Evolutionary conservation across 371 early-diverging fungal genomes (phyloP), one percentile per base, ranked within the genome.

Genomic region (Rhizomucor pusillus): DNA sequence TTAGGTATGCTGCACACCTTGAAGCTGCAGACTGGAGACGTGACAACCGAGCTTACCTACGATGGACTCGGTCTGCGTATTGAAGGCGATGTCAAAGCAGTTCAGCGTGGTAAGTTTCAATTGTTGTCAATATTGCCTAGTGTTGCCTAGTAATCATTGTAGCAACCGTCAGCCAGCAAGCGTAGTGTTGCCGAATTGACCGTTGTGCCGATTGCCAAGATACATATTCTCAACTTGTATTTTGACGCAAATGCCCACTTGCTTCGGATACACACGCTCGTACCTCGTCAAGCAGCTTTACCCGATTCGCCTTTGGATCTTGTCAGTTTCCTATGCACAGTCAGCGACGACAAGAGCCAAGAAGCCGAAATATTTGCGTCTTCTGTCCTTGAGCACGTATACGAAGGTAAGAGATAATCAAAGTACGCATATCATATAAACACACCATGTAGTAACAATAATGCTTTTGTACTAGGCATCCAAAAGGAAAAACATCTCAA

Each of bases 11-110:
- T 71, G 33, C 62, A 36, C 19, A 52, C 58, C 33, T 51, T 76
- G 16, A 62, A 60, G 48, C 62, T 65, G 34, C 50, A 50, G 24
- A 76, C 67, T 41, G 77, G 58, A 4, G 65, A 52, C 19, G 66
- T 66, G 34, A 66, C 68, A n/a, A 62, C 73, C 1, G 46, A 58
- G 1, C 36, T 77, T 3, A 60, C 74, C 0, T 63, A 69, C 46
- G 77, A 77, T 47, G 67, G 66, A 7, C 64, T 67, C 47, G 77
- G 77, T 16, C 63, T 77, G 43, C 77, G 77, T 50, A 66, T 77
- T 35, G 77, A 77, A 62, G 77, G 77, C 2, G 66, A 71, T 50
- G 55, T 67, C 4, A 66, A 56, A 22, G 68, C 69, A 14, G 58
- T 52, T 14, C 66, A 69, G 41, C 60, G 55, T 36, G 46, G 77